Evolutionary conservation across 768 basidiomycete genomes (phyloP).

Genomic region (Calocera cornea): DNA sequence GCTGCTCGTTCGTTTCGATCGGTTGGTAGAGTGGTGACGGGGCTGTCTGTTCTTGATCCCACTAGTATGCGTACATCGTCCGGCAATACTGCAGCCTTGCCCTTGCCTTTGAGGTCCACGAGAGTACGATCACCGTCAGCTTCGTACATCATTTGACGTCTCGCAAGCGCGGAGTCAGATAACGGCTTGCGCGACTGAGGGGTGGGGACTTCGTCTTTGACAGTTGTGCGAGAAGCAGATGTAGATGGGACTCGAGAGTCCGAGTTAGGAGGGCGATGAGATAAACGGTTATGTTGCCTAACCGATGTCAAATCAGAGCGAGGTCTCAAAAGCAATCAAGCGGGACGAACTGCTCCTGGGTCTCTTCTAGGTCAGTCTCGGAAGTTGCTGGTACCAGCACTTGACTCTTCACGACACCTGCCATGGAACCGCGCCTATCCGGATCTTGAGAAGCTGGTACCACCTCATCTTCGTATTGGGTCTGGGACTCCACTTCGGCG

Average conservation of each 20-base stretch:
- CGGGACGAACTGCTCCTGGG: not conserved
- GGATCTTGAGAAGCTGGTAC: not conserved
- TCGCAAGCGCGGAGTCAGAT: not conserved
- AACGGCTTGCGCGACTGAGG: not conserved
- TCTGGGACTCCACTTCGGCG: not conserved
- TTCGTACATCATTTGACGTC: not conserved
- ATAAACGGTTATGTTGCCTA: not conserved
- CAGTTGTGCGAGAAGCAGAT: not conserved
- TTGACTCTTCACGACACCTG: not conserved
- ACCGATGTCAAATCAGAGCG: not conserved
- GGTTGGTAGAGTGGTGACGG: not conserved
- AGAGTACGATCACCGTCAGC: not conserved
- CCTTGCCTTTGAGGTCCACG: not conserved
- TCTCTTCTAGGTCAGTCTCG: not conserved
- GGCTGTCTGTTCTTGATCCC: not conserved
- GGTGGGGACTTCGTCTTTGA: not conserved
- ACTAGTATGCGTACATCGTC: not conserved
- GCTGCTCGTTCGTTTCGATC: constrained; percentile 19
- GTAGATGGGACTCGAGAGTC: not conserved
- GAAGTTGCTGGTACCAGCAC: not conserved
- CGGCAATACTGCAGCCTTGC: not conserved
- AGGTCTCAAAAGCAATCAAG: not conserved
- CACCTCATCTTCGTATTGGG: not conserved
- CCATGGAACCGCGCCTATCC: not conserved
- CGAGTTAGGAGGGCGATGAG: not conserved